A percentile compares a stretch with the other conserved stretches of the same genome.
Conservation (phyloP, 257 asterid species). For the Scutellaria baicalensis region DNA sequence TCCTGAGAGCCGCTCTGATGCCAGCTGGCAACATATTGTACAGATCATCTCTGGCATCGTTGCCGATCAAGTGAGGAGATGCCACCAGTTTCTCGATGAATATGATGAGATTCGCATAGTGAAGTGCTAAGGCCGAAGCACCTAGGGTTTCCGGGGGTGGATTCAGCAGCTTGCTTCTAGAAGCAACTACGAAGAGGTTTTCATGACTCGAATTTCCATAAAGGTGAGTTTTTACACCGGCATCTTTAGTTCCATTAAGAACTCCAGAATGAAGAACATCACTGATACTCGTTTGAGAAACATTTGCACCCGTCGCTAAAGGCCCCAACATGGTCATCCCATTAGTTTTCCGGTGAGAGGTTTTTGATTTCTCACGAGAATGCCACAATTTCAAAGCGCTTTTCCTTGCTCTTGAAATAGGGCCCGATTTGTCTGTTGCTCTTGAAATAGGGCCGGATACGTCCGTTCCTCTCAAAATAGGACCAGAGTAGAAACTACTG, state of each 20-base stretch:
- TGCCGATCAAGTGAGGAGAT: conserved; percentile 79
- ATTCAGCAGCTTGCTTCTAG: conserved; percentile 39
- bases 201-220: conserved; percentile 26
- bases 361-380: conserved; percentile 50
- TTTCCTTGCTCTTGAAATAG: conserved; percentile 36
- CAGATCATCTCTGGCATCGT: conserved; percentile 78
- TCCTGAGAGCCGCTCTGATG: conserved; percentile 60
- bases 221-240: conserved; percentile 3
- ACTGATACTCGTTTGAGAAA: conserved; percentile 18
- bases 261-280: conserved; percentile 9
- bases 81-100: conserved; percentile 75
- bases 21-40: conserved; percentile 81
- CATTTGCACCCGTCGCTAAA: conserved; percentile 30
- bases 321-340: conserved; percentile 28
- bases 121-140: conserved; percentile 78
- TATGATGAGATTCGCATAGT: conserved; percentile 72
- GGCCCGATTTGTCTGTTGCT: conserved; percentile 43
- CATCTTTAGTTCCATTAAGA: conserved; percentile 20
- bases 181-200: conserved; percentile 18
- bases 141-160: conserved; percentile 81
- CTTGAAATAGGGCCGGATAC: conserved; percentile 38
- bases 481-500: conserved; percentile 51
- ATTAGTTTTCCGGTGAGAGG: conserved; percentile 22
- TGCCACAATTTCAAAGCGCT: conserved; percentile 46
- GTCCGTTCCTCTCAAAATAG: conserved; percentile 42